Evolutionary conservation across 2,329 filamentous ascomycete species (phyloP), one percentile per base, ranked within the genome.

Genomic region (Xylariaceae sp.): DNA sequence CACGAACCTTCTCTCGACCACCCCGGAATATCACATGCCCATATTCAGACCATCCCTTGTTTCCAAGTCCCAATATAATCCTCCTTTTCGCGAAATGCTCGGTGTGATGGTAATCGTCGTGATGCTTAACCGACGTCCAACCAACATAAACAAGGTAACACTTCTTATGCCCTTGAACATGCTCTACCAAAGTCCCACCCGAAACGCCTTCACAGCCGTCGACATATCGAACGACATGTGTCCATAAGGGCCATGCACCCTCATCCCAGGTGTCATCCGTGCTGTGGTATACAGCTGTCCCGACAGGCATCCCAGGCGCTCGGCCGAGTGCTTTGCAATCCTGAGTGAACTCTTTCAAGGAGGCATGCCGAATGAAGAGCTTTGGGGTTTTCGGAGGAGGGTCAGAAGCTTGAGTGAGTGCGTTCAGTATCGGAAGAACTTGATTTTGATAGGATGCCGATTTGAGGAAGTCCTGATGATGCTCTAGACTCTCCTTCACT

Each of bases 91-190:
- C 42, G 38, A 64, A 65, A 36, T 64, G 55, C 38, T 57, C 49
- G 3, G 57, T 64, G 38, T 57, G 49, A 41, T 65, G 63, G 43
- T 65, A 65, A 15, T 46, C 52, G 30, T 64, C 56, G 43, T 65
- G 62, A 18, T 58, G 38, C 33, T 58, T 52, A 4, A 62, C 49
- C 37, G 48, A 59, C 43, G 61, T 53, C 64, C 60, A 64, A n/a
- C 59, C 60, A 8, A 64, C 61, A 41, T 56, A 60, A 16, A 62
- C 62, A 7, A 64, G 43, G 49, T 59, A 64, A 19, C 51, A 55
- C 4, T 43, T 44, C 8, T 46, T 47, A 19, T 52, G 40, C 9
- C 54, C 57, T 16, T 60, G 56, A 12, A 64, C 51, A 2, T 48
- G 43, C 49, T 65, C 63, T 32, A 61, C 42, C 31, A 65, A 47